Conservation (phyloP, 2,329 filamentous ascomycete genomes). For the Cladosporium velox region DNA sequence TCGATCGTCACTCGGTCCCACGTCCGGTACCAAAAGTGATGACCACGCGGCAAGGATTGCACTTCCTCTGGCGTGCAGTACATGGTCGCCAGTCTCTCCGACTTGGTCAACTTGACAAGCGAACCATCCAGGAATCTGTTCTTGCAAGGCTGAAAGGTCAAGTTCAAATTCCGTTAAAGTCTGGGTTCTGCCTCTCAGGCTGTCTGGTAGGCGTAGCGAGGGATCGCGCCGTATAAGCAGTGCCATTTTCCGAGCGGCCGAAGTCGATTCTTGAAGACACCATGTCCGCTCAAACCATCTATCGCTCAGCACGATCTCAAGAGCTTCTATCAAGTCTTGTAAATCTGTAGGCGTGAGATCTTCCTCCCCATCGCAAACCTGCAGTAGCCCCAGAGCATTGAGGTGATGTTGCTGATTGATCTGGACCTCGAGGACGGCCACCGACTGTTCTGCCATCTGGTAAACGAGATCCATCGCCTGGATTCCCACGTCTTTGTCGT, state of each 20-base stretch:
- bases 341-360: background rate
- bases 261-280: slow-evolving; percentile 23
- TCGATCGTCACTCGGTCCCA: background rate
- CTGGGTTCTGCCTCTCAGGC: background rate
- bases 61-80: background rate
- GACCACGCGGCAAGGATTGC: background rate
- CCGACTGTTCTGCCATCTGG: slow-evolving; percentile 15
- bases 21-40: background rate
- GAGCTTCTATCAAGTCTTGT: slow-evolving; percentile 13
- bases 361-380: background rate
- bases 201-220: background rate
- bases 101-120: background rate
- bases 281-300: slow-evolving; percentile 23
- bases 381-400: slow-evolving; percentile 23
- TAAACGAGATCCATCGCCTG: slow-evolving; percentile 27
- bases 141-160: background rate
- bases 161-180: background rate
- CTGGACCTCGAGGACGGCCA: slow-evolving; percentile 20
- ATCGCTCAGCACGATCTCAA: slow-evolving; percentile 21
- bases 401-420: slow-evolving; percentile 29
- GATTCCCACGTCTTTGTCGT: slow-evolving; percentile 21
- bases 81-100: background rate
- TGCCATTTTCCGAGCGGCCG: slow-evolving; percentile 16
- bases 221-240: slow-evolving; percentile 11
- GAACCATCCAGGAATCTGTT: background rate